Percentiles rank a stretch among this genome's conserved stretches.
These are phyloP conservation scores for Ottelia alismoides DNA, from an alignment of 106 monocot species.

Conservation along the genomic window DNA sequence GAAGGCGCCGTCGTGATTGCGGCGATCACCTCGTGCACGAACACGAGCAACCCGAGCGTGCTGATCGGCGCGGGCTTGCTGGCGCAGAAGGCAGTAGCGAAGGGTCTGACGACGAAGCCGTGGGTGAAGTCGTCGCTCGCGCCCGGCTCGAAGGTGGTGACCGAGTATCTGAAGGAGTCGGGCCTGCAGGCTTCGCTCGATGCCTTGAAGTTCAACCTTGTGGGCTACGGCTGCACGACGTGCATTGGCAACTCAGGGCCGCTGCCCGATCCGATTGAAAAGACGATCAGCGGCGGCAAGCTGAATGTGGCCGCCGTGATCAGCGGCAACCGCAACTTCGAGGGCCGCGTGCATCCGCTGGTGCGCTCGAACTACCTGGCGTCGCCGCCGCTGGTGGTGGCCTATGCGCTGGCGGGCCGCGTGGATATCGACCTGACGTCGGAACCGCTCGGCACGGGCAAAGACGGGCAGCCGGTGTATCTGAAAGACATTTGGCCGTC, in stretches of 20 bases:
- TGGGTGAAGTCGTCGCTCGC: constrained; percentile 64
- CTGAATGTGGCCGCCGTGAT: too few species aligned
- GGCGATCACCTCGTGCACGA: too few species aligned
- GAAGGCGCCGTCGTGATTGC: constrained; percentile 63
- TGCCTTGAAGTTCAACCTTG: constrained; percentile 33
- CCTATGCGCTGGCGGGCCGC: too few species aligned
- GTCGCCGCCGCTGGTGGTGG: too few species aligned
- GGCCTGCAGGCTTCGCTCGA: constrained; percentile 40
- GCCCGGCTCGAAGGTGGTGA: constrained; percentile 5
- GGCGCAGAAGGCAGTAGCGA: constrained; percentile 46
- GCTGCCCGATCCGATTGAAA: too few species aligned
- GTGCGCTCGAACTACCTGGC: too few species aligned
- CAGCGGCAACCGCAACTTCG: not conserved
- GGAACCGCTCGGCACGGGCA: too few species aligned
- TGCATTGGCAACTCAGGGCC: not conserved
- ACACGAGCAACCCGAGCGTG: constrained; percentile 59
- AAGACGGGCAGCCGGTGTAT: too few species aligned
- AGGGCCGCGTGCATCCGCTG: too few species aligned
- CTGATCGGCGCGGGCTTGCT: constrained; percentile 62
- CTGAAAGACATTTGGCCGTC: too few species aligned
- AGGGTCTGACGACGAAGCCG: constrained; percentile 54
- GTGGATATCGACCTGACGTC: too few species aligned
- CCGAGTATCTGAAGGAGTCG: constrained; percentile 33
- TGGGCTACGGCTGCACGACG: constrained; percentile 49
- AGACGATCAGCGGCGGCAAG: too few species aligned